Evolutionary conservation across 495 filamentous ascomycete species (phyloP), one percentile per base, ranked within the genome.

Genomic region (Talaromyces borbonicus): DNA sequence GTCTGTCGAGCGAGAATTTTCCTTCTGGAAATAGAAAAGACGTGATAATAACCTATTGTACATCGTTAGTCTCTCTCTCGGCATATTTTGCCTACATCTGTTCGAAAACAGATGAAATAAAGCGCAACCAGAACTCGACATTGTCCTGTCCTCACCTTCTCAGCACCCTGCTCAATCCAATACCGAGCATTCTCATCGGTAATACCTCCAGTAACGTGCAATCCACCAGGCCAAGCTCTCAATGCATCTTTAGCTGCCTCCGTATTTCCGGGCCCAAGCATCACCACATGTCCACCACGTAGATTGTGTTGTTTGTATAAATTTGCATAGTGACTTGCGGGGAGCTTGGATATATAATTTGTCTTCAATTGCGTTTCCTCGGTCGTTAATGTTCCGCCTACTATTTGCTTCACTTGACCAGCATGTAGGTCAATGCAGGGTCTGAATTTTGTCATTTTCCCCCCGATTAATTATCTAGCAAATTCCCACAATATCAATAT

Each of bases 361-460:
- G 92, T 97, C 61, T 85, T 82, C 49, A 97, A 73, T 40, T 78
- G 73, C 19, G 71, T 53, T 16, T 74, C 73, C 0, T 75, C 66
- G 52, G 74, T 74, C 58, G 78, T 83, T 51, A 97, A 74, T 1
- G 92, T 96, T 33, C 90, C 90, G 43, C 92, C 92, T 29, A 98
- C 90, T 54, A 98, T 98, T 65, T 98, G 92, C 69, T 98, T 98
- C 23, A 98, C 92, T 60, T 86, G 78, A 5, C 93, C 93, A 7
- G 89, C 81, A 67, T 98, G 92, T 22, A 98, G 75, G 66, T 98
- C 92, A 62, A 98, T 97, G 60, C 92, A 98, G 12, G 92, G 93
- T 11, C 92, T 75, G 62, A 97, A 98, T 56, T 80, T 77, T 3
- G 93, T 96, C 92, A 98, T 98, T 48, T 58, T 38, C 2, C 5